Conservation (phyloP, 495 filamentous ascomycete species). For the Aspergillus sclerotiicarbonarius region DNA sequence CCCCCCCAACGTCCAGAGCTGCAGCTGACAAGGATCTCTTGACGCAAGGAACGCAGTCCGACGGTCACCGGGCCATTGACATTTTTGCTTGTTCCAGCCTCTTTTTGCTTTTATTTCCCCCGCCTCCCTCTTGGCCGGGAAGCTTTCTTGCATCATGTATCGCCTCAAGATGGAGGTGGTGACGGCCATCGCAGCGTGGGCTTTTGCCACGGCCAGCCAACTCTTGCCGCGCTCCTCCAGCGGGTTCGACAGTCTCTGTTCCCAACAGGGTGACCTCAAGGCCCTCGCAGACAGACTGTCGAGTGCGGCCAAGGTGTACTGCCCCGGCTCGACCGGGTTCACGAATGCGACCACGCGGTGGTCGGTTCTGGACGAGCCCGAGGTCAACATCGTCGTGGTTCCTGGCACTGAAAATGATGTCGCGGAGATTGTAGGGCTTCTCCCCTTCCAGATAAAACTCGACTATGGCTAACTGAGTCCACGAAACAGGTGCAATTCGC, state of each 20-base stretch:
- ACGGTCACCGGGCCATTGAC: background rate
- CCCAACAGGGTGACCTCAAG: slow-evolving; percentile 10
- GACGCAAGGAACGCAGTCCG: background rate
- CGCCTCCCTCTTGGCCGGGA: background rate
- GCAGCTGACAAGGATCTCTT: background rate
- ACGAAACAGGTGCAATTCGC: slow-evolving; percentile 15
- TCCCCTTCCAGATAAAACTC: background rate
- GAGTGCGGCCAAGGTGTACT: slow-evolving; percentile 40
- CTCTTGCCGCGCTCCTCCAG: slow-evolving; percentile 5
- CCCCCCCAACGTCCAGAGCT: background rate
- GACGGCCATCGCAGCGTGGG: slow-evolving; percentile 24
- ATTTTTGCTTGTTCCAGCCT: background rate
- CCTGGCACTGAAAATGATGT: slow-evolving; percentile 53
- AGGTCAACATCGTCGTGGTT: slow-evolving; percentile 45
- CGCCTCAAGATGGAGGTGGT: slow-evolving; percentile 21
- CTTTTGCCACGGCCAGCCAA: slow-evolving; percentile 16
- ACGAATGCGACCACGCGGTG: slow-evolving; percentile 42
- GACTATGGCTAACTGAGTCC: background rate
- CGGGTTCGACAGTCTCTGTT: slow-evolving; percentile 6
- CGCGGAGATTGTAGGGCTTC: slow-evolving; percentile 38
- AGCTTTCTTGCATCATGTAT: slow-evolving; percentile 19
- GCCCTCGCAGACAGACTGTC: slow-evolving; percentile 37
- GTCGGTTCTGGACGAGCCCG: slow-evolving; percentile 38
- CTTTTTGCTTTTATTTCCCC: background rate
- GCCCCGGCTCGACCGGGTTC: slow-evolving; percentile 42